Conservation (phyloP, 805 yeast genomes). For the Cyberlindnera bimundalis region DNA sequence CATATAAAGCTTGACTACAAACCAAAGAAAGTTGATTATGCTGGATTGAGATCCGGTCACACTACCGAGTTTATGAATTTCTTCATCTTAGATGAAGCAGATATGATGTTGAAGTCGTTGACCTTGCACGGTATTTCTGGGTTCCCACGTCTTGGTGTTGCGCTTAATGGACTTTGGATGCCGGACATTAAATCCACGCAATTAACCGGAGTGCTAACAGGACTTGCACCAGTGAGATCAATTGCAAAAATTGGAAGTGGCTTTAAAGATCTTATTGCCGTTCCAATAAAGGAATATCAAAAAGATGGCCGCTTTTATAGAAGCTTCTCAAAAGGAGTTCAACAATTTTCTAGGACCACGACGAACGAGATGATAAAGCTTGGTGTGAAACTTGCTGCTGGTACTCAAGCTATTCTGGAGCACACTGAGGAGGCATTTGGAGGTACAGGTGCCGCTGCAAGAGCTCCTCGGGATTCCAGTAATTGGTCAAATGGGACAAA, state of each 20-base stretch:
- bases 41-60: constrained; percentile 82
- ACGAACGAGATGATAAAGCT: constrained; percentile 75
- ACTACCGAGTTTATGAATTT: constrained; percentile 84
- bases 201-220: constrained; percentile 75
- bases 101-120: constrained; percentile 57
- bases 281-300: constrained; percentile 71
- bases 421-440: constrained; percentile 76
- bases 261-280: constrained; percentile 63
- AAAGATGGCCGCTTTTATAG: constrained; percentile 68
- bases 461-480: constrained; percentile 26
- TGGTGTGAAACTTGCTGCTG: constrained; percentile 83
- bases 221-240: constrained; percentile 78
- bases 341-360: constrained; percentile 70
- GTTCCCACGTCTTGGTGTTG: constrained; percentile 50
- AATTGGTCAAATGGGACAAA: background rate
- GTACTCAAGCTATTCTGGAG: constrained; percentile 79
- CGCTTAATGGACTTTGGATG: constrained; percentile 72
- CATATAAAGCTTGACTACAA: constrained; percentile 79
- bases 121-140: constrained; percentile 77
- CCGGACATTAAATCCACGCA: constrained; percentile 86
- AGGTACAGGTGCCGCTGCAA: constrained; percentile 60
- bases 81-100: constrained; percentile 84
- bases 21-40: constrained; percentile 84
- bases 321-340: constrained; percentile 72
- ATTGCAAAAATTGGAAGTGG: constrained; percentile 77